These are phyloP conservation scores for Cryptococcus sp. DNA, from an alignment of 1,284 basidiomycete species.

Conservation along the genomic window DNA sequence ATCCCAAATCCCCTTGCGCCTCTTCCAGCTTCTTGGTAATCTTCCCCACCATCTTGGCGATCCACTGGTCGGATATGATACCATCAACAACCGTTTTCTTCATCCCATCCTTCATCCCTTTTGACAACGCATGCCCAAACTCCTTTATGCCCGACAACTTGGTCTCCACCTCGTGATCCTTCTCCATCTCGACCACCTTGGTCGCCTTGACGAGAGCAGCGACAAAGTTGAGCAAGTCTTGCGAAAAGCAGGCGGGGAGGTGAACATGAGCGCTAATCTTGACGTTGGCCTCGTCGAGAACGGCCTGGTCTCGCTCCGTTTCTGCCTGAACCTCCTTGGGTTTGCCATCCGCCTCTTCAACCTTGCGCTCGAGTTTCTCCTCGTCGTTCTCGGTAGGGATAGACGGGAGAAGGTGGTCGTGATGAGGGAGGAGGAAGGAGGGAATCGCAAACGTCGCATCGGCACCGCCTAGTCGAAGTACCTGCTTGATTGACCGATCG, in stretches of 20 bases:
- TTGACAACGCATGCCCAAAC: slow-evolving; percentile 14
- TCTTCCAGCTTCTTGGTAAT: slow-evolving; percentile 12
- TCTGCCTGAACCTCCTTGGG: slow-evolving; percentile 13
- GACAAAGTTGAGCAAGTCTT: slow-evolving; percentile 20
- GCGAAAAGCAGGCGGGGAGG: slow-evolving; percentile 16
- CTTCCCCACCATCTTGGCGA: slow-evolving; percentile 24
- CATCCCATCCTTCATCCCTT: slow-evolving; percentile 18
- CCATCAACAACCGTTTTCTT: slow-evolving; percentile 20
- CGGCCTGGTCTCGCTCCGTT: slow-evolving; percentile 10
- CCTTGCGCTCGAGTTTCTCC: slow-evolving; percentile 5
- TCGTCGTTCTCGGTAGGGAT: slow-evolving; percentile 6
- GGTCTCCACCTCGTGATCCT: slow-evolving; percentile 11
- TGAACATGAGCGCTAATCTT: slow-evolving; percentile 14
- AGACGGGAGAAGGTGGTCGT: slow-evolving; percentile 16
- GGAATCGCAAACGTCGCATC: slow-evolving; percentile 18
- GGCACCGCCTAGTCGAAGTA: slow-evolving; percentile 14
- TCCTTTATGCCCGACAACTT: slow-evolving; percentile 17
- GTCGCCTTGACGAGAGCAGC: slow-evolving; percentile 19
- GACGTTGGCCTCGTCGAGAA: slow-evolving; percentile 17
- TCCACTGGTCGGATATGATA: slow-evolving; percentile 19
- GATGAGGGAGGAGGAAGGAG: slow-evolving; percentile 17
- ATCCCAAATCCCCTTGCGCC: slow-evolving; percentile 19
- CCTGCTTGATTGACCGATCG: slow-evolving; percentile 2
- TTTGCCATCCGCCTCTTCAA: slow-evolving; percentile 12
- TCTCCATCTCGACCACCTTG: slow-evolving; percentile 20